Evolutionary conservation across 306 rosid genomes (phyloP).

Genomic region (Vachellia collinsii): DNA sequence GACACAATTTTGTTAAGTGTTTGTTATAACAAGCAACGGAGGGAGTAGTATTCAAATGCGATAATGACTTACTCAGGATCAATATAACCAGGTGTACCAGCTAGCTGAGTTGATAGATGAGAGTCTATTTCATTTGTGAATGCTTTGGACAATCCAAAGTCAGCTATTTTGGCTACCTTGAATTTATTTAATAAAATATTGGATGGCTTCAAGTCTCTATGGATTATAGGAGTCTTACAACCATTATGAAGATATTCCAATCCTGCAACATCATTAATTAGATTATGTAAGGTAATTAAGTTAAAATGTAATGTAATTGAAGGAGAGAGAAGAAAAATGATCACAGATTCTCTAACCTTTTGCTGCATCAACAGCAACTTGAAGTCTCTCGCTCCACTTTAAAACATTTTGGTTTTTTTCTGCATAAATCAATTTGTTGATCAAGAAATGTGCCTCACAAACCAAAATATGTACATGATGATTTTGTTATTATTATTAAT

Average conservation of each 20-base stretch:
- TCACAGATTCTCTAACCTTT: neutral
- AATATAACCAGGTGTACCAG: conserved; percentile 38
- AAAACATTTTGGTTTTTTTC: no score
- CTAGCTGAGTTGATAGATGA: conserved; percentile 29
- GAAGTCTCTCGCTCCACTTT: no score
- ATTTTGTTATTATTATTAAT: no score
- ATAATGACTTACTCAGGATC: conserved; percentile 41
- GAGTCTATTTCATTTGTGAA: neutral
- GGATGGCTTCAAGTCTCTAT: no score
- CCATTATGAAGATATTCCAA: neutral
- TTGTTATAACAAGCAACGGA: no score
- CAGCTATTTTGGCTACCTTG: conserved; percentile 44
- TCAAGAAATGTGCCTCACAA: neutral
- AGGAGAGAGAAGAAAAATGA: no score
- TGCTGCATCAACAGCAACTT: conserved; percentile 1
- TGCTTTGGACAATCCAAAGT: no score
- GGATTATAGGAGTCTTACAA: no score
- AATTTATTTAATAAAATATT: no score
- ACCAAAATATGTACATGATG: neutral
- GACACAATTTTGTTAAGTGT: no score
- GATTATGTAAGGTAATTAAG: neutral
- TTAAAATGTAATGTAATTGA: neutral
- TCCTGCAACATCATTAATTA: conserved; percentile 2
- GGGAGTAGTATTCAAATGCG: no score
- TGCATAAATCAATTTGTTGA: neutral